Evolutionary conservation across 2,329 filamentous ascomycete species (phyloP).

Genomic region (Apiospora hydei): DNA sequence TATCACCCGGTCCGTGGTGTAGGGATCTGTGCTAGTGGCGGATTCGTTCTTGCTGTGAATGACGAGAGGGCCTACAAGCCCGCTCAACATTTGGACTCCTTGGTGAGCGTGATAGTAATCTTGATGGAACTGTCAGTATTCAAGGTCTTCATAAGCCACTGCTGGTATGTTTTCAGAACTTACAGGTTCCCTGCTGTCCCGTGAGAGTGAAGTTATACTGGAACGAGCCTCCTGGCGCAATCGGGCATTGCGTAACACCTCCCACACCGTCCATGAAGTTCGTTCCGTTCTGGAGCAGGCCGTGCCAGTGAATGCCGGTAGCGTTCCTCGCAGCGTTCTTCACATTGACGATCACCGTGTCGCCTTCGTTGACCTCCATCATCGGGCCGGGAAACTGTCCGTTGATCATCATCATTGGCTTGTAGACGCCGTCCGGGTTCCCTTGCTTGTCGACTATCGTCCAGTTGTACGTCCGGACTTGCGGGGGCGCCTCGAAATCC

Average conservation of each 20-base stretch:
- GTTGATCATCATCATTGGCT: constrained; percentile 74
- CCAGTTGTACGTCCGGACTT: constrained; percentile 66
- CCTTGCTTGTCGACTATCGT: constrained; percentile 62
- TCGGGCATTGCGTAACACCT: constrained; percentile 71
- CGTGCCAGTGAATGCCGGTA: constrained; percentile 78
- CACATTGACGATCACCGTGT: constrained; percentile 73
- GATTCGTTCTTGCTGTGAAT: constrained; percentile 64
- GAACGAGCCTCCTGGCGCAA: constrained; percentile 67
- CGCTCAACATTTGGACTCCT: constrained; percentile 69
- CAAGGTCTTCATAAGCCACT: constrained; percentile 9
- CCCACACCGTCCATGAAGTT: constrained; percentile 77
- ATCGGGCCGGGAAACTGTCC: constrained; percentile 77
- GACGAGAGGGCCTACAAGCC: constrained; percentile 70
- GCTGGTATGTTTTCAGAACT: constrained; percentile 27
- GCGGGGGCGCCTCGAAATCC: constrained; percentile 58
- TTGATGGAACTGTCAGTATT: constrained; percentile 35
- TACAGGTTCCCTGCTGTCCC: constrained; percentile 51
- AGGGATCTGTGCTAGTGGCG: constrained; percentile 47
- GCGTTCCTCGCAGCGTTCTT: constrained; percentile 72
- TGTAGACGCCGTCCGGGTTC: constrained; percentile 66
- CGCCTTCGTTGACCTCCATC: constrained; percentile 76
- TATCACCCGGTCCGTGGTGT: constrained; percentile 66
- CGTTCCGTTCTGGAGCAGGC: constrained; percentile 78
- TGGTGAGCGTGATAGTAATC: constrained; percentile 58
- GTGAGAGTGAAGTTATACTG: constrained; percentile 73